Evolutionary conservation across 768 basidiomycete genomes (phyloP), one percentile per base, ranked within the genome.

Genomic region (Suillus cothurnatus): DNA sequence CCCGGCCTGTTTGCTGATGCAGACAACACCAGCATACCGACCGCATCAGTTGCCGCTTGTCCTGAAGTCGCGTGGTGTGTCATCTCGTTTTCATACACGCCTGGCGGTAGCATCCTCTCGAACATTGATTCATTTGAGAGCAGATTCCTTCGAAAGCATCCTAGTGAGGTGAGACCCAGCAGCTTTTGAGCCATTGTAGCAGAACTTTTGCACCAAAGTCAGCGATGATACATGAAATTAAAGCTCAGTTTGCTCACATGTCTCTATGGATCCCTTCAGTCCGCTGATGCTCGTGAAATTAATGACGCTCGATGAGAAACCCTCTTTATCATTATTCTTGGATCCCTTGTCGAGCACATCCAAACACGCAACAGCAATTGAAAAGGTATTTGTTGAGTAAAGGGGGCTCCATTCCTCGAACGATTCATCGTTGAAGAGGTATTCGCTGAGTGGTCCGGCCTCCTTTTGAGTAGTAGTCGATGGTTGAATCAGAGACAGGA

Each of bases 271-370:
- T 92, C 65, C 75, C 90, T 92, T 80, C 59, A 88, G 58, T 3
- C 92, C 93, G 66, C 90, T 92, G 59, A 93, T 87, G 58, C 89
- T 91, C 6, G 92, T 92, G 67, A 88, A 87, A 73, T 93, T 93
- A 70, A 94, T 84, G 32, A 93, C 88, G 55, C 77, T 83, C 21
- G 92, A 88, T n/a, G 85, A 86, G 72, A 83, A 89, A 4, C 81
- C 82, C 9, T 80, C 77, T 38, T 74, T 74, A 11, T 52, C 50
- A 4, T 11, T 31, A 66, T 91, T 89, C 69, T 84, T 80, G 28
- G 88, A 85, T 34, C 91, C 92, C 68, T 87, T 89, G 61, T 87
- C 88, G 52, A 94, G 84, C 52, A 94, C 79, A 6, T 89, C 92
- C 53, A 93, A 76, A 76, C 93, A 93, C 0, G 91, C 92, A 9